Evolutionary conservation across 1,284 basidiomycete genomes (phyloP).

Genomic region (Papiliotrema terrestris): DNA sequence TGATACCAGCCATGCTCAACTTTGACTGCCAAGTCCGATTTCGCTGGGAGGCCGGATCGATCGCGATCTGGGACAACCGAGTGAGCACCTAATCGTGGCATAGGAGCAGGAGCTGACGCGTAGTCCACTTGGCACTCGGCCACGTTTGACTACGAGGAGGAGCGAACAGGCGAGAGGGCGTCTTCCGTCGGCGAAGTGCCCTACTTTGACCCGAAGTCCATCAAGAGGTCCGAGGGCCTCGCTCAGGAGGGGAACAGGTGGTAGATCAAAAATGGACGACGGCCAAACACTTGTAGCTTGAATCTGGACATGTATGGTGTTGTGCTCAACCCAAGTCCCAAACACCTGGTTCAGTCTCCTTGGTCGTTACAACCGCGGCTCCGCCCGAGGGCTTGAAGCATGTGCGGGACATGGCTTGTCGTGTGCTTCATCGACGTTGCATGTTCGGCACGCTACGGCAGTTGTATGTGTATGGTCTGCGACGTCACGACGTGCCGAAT

Average conservation of each 20-base stretch:
- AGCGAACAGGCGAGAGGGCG: slow-evolving; percentile 59
- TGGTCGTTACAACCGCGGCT: no score
- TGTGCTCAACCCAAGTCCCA: no score
- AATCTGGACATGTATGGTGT: no score
- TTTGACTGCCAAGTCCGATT: slow-evolving; percentile 60
- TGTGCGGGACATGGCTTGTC: no score
- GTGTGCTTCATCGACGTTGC: no score
- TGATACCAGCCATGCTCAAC: slow-evolving; percentile 40
- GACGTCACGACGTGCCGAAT: no score
- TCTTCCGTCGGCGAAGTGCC: slow-evolving; percentile 63
- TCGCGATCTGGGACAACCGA: slow-evolving; percentile 54
- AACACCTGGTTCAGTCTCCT: no score
- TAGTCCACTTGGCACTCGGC: slow-evolving; percentile 23
- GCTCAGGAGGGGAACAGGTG: slow-evolving; percentile 24
- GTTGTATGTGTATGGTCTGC: no score
- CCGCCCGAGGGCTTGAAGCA: no score
- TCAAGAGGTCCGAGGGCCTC: slow-evolving; percentile 54
- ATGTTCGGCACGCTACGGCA: no score
- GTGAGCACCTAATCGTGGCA: slow-evolving; percentile 50
- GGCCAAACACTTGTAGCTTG: no score
- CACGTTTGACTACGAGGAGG: slow-evolving; percentile 54
- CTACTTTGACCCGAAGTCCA: slow-evolving; percentile 57
- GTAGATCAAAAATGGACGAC: slow-evolving; percentile 1
- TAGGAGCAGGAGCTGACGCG: slow-evolving; percentile 29
- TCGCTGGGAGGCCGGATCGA: slow-evolving; percentile 45